Percentiles rank a stretch among this genome's conserved stretches.
Evolutionary conservation across 441 rosid genomes (phyloP).

Genomic region (Omphalea diandra): DNA sequence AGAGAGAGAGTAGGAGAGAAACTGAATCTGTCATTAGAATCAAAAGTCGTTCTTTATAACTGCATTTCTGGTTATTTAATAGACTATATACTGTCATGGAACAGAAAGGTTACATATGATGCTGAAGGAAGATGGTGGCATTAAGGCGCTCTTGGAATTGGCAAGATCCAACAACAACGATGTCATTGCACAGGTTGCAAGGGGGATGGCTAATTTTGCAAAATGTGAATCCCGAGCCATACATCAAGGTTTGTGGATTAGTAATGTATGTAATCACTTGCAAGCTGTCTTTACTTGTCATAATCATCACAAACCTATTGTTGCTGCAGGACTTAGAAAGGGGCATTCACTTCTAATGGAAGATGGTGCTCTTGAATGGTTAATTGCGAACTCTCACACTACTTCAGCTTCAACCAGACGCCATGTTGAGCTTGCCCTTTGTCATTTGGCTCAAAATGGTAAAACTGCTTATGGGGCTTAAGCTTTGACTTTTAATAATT

Average conservation of each 20-base stretch:
- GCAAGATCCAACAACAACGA: constrained; percentile 54
- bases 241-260: constrained; percentile 54
- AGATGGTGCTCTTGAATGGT: constrained; percentile 74
- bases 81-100: constrained; percentile 20
- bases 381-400: constrained; percentile 53
- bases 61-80: no score
- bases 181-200: constrained; percentile 87
- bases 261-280: background rate
- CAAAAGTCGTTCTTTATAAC: no score
- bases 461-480: constrained; percentile 15
- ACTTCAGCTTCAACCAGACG: constrained; percentile 70
- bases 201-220: constrained; percentile 93
- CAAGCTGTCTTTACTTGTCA: constrained; percentile 12
- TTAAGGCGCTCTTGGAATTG: constrained; percentile 70
- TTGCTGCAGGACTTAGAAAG: constrained; percentile 62
- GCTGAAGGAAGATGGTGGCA: constrained; percentile 77
- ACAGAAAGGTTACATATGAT: constrained; percentile 68
- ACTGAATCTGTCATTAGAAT: no score
- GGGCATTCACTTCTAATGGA: constrained; percentile 76
- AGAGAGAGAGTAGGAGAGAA: no score
- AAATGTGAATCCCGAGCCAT: constrained; percentile 89
- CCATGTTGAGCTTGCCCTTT: constrained; percentile 87
- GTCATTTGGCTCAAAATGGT: constrained; percentile 98
- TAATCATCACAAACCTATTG: constrained; percentile 6
- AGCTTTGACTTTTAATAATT: background rate